These are phyloP conservation scores for Trichophyton simii DNA, from an alignment of 2,329 filamentous ascomycete species.

Conservation along the genomic window DNA sequence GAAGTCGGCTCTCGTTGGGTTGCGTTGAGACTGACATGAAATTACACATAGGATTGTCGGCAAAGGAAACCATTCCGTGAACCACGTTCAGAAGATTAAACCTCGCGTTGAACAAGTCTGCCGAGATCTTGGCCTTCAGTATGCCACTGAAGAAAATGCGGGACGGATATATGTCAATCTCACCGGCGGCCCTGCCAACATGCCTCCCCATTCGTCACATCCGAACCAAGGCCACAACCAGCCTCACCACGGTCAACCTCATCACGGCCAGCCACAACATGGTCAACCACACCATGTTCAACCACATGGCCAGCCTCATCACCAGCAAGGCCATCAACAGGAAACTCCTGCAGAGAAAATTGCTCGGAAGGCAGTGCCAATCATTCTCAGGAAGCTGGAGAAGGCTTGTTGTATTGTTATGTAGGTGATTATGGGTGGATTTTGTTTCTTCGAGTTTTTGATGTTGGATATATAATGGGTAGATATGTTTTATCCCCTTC, in stretches of 20 bases:
- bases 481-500: neutral
- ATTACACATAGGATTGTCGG: constrained; percentile 61
- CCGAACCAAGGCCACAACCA: constrained; percentile 22
- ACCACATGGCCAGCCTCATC: constrained; percentile 21
- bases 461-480: neutral
- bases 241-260: constrained; percentile 17
- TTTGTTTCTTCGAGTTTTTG: neutral
- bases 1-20: neutral
- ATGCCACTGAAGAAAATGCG: constrained; percentile 74
- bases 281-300: constrained; percentile 16
- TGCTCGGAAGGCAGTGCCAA: constrained; percentile 45
- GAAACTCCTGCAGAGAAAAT: constrained; percentile 2
- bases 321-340: neutral
- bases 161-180: constrained; percentile 83
- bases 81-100: constrained; percentile 86
- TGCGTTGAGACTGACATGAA: neutral
- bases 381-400: constrained; percentile 51
- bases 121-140: constrained; percentile 68
- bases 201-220: constrained; percentile 30
- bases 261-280: constrained; percentile 19
- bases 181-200: constrained; percentile 53
- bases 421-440: constrained; percentile 34
- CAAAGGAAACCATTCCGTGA: constrained; percentile 75
- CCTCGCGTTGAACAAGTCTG: constrained; percentile 86
- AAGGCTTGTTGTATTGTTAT: constrained; percentile 63